Percentiles rank a stretch among this genome's conserved stretches.
Evolutionary conservation across 2,329 filamentous ascomycete species (phyloP).

Genomic region (Ophiostoma sp.): DNA sequence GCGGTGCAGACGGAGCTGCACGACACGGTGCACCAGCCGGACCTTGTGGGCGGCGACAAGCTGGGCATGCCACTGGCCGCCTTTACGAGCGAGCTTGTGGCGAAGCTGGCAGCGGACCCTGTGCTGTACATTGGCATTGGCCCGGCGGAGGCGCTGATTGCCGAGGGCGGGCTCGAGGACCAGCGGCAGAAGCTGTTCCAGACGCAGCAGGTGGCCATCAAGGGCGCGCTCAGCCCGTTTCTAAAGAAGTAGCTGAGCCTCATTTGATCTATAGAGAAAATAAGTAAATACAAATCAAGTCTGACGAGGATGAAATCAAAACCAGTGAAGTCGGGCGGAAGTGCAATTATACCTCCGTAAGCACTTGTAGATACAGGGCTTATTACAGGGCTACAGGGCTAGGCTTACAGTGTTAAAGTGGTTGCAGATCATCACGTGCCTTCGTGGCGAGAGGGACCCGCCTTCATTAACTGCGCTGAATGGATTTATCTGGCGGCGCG

Average conservation of each 20-base stretch:
- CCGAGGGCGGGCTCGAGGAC: constrained; percentile 31
- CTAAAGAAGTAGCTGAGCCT: constrained; percentile 25
- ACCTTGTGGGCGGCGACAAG: constrained; percentile 38
- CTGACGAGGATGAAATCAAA: not conserved
- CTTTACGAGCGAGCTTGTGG: constrained; percentile 41
- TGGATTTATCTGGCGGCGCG: constrained; percentile 16
- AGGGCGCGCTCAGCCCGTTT: constrained; percentile 26
- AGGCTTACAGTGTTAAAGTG: not conserved
- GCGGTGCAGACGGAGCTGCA: constrained; percentile 44
- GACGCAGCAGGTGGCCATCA: constrained; percentile 27
- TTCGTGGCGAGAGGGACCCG: not conserved
- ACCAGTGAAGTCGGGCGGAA: not conserved
- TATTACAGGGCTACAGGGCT: not conserved
- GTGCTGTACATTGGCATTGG: constrained; percentile 39
- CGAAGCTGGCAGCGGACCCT: constrained; percentile 35
- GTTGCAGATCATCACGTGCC: not conserved
- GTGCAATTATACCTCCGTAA: not conserved
- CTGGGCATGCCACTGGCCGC: constrained; percentile 46
- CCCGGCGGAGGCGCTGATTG: constrained; percentile 28
- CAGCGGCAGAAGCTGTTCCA: constrained; percentile 31
- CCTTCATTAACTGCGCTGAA: not conserved
- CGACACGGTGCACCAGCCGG: constrained; percentile 37
- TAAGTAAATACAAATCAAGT: not conserved
- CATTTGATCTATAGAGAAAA: not conserved
- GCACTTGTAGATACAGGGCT: too few species aligned